Evolutionary conservation across 129 eudicot genomes (phyloP), one percentile per base, ranked within the genome.

Genomic region (Helianthus tuberosus): DNA sequence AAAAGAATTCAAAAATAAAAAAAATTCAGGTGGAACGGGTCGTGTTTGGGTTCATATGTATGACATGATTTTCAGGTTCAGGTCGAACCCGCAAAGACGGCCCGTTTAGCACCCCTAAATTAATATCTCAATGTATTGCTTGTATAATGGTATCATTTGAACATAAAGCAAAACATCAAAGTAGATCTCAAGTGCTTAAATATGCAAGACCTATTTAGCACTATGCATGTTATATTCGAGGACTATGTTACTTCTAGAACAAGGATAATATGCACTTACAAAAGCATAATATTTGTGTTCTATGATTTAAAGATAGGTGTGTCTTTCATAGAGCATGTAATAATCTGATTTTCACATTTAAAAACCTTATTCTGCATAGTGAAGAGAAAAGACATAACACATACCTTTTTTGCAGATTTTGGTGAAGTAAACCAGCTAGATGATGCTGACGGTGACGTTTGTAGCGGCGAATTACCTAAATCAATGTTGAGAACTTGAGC

Each of bases 321-420:
- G 62, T 61, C 69, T 43, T 41, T 43, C 44, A 53, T 71, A 25
- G 32, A 44, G 77, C 48, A 27, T 16, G 12, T 43, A 64, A 5
- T 78, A 23, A 41, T 64, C 72, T 64, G 32, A 54, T 66, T 43
- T 67, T 7, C 3, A 76, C n/a, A 47, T 57, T 11, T 12, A 41
- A 13, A 50, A 16, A 44, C 36, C 41, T 29, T 32, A 55, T 35
- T 35, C 15, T 35, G 20, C 52, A 16, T 64, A 1, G 39, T 73
- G 61, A 13, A 16, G 36, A 62, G 63, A 49, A 49, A 59, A 14
- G 8, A 27, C 14, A 62, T 9, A 75, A 5, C 50, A 49, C 39
- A 15, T 66, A 89, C 98, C 95, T 89, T 89, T 84, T 93, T 93
- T 52, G 88, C 88, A 58, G 98, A 90, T 76, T 86, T 89, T 69